Percentiles rank a stretch among this genome's conserved stretches.
phyloP scores from a whole-genome alignment of 306 rosid genomes.

The Ormosia semicastrata region DNA sequence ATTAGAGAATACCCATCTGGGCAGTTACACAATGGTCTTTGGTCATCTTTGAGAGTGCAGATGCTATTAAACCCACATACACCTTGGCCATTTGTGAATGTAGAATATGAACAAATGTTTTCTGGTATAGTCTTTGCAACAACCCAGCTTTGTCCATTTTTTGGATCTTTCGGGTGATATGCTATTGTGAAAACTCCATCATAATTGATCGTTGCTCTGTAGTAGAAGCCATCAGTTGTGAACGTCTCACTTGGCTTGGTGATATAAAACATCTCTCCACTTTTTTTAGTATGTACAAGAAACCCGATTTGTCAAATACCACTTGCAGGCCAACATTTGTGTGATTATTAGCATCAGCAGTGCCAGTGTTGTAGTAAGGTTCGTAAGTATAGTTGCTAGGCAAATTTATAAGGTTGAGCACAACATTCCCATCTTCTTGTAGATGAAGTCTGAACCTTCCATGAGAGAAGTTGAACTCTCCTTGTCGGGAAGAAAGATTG shows the following conservation, averaged over 20 bases:
- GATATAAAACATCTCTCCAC: constrained; percentile 3
- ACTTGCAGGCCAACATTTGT: constrained; percentile 32
- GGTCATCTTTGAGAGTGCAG: constrained; percentile 29
- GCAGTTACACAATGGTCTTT: constrained; percentile 27
- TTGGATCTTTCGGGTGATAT: constrained; percentile 29
- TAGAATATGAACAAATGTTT: constrained; percentile 10
- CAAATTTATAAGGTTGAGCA: constrained; percentile 29
- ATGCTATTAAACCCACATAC: constrained; percentile 54
- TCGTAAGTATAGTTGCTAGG: constrained; percentile 23
- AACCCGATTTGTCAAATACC: constrained; percentile 39
- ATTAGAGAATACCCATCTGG: constrained; percentile 7
- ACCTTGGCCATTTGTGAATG: constrained; percentile 11
- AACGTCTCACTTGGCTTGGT: not conserved
- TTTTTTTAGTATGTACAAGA: constrained; percentile 35
- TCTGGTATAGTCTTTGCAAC: constrained; percentile 11
- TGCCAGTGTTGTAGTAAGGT: not conserved
- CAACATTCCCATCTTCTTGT: constrained; percentile 40
- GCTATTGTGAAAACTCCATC: constrained; percentile 49
- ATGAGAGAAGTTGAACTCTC: constrained; percentile 30
- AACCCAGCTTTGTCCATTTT: constrained; percentile 20
- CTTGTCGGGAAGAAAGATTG: constrained; percentile 33
- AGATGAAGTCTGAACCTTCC: constrained; percentile 45
- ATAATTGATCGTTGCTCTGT: constrained; percentile 47
- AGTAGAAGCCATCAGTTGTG: constrained; percentile 13
- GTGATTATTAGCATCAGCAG: not conserved